Percentiles rank a stretch among this genome's conserved stretches.
Evolutionary conservation across 148 eudicot genomes (phyloP).

Genomic region (Camellia sinensis): DNA sequence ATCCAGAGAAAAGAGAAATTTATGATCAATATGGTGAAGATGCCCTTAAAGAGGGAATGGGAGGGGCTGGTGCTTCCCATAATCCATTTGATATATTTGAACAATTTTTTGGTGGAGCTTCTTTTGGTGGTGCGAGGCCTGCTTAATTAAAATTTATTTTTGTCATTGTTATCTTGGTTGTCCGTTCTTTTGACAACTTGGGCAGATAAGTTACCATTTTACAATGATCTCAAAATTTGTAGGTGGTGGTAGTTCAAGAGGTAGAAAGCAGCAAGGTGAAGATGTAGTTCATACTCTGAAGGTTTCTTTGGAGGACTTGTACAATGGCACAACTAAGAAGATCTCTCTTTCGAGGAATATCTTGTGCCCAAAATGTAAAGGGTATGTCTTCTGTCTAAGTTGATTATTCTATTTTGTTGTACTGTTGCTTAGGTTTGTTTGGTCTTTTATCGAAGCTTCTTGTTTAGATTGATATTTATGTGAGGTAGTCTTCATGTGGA

Average conservation of each 20-base stretch:
- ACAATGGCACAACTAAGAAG: slow-evolving; percentile 68
- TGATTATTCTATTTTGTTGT: background rate
- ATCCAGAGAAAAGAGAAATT: slow-evolving; percentile 66
- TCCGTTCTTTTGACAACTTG: background rate
- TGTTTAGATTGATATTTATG: background rate
- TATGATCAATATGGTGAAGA: slow-evolving; percentile 80
- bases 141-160: background rate
- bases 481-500: background rate
- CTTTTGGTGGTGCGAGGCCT: slow-evolving; percentile 51
- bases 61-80: slow-evolving; percentile 50
- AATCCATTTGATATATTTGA: slow-evolving; percentile 70
- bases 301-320: slow-evolving; percentile 77
- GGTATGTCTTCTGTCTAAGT: slow-evolving; percentile 33
- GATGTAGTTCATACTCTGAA: slow-evolving; percentile 54
- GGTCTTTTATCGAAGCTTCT: background rate
- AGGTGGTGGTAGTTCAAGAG: slow-evolving; percentile 56
- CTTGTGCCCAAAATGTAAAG: slow-evolving; percentile 65
- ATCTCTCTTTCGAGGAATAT: slow-evolving; percentile 60
- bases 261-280: slow-evolving; percentile 65
- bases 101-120: slow-evolving; percentile 48
- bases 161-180: background rate
- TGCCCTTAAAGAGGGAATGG: slow-evolving; percentile 79
- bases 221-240: background rate
- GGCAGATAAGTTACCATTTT: background rate
- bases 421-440: background rate